Evolutionary conservation across 2,329 filamentous ascomycete species (phyloP).

Genomic region (Didymella segeticola): DNA sequence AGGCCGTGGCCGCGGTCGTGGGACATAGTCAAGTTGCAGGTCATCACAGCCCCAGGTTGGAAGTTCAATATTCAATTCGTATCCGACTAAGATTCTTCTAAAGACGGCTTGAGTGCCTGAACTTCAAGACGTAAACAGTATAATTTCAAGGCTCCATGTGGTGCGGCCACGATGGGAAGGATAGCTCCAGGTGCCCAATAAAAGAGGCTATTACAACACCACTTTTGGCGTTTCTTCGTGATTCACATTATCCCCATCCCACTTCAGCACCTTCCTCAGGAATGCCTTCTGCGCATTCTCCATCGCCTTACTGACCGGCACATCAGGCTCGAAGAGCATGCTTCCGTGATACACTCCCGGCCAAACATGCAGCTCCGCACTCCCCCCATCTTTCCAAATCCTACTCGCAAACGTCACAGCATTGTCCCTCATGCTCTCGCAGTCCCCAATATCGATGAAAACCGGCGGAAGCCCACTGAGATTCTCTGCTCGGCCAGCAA

Average conservation of each 20-base stretch:
- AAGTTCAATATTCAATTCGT: too few species aligned
- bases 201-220: background rate
- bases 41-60: too few species aligned
- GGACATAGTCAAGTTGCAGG: too few species aligned
- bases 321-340: conserved; percentile 6
- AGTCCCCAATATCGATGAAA: conserved; percentile 54
- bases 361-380: conserved; percentile 54
- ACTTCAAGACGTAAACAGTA: too few species aligned
- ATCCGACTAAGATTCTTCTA: too few species aligned
- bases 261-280: conserved; percentile 1
- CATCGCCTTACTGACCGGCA: background rate
- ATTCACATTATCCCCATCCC: background rate
- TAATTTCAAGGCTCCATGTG: too few species aligned
- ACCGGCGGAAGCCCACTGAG: conserved; percentile 49
- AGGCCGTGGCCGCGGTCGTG: conserved; percentile 1
- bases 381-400: conserved; percentile 52
- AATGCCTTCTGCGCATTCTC: background rate
- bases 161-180: too few species aligned
- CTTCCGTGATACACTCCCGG: conserved; percentile 37
- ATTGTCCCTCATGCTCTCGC: conserved; percentile 56
- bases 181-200: too few species aligned
- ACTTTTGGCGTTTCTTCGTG: background rate
- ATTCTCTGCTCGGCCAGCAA: conserved; percentile 47
- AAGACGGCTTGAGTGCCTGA: too few species aligned
- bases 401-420: conserved; percentile 50